phyloP scores from a whole-genome alignment of 768 basidiomycete genomes.

The Lactarius sanguifluus region DNA sequence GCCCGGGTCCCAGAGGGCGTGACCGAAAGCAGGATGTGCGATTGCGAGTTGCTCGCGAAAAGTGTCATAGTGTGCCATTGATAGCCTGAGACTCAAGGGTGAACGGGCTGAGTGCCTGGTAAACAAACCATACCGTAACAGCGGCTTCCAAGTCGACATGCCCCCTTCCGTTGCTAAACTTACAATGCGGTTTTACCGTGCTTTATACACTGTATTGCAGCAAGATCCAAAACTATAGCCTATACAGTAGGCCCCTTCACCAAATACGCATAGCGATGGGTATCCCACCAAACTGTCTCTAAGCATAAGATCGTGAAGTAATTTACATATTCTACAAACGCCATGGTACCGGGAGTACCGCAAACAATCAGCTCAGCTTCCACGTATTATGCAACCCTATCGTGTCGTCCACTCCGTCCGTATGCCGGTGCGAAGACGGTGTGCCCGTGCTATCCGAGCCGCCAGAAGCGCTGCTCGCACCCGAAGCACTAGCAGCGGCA shows the following conservation, averaged over 20 bases:
- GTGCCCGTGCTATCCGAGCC: constrained; percentile 29
- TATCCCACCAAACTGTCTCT: not conserved
- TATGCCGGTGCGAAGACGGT: constrained; percentile 41
- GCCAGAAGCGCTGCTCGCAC: constrained; percentile 24
- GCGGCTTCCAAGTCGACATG: no score
- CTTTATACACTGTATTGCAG: no score
- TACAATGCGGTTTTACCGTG: no score
- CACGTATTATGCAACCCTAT: constrained; percentile 79
- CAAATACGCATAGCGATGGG: no score
- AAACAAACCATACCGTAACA: no score
- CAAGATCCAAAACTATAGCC: no score
- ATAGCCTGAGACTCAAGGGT: not conserved
- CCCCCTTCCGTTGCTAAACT: no score
- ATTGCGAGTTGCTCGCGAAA: not conserved
- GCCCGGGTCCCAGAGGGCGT: not conserved
- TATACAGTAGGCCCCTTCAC: no score
- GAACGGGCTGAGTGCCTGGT: no score
- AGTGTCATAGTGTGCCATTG: not conserved
- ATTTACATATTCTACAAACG: not conserved
- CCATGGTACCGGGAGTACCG: not conserved
- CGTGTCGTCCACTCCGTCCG: constrained; percentile 70
- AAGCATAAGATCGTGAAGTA: not conserved
- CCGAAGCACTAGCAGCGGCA: not conserved
- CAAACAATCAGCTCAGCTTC: constrained; percentile 34
- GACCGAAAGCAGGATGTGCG: not conserved